A percentile compares a stretch with the other conserved stretches of the same genome.
Conservation (phyloP, 2,329 filamentous ascomycete species). For the Coleophoma eucalyptorum region DNA sequence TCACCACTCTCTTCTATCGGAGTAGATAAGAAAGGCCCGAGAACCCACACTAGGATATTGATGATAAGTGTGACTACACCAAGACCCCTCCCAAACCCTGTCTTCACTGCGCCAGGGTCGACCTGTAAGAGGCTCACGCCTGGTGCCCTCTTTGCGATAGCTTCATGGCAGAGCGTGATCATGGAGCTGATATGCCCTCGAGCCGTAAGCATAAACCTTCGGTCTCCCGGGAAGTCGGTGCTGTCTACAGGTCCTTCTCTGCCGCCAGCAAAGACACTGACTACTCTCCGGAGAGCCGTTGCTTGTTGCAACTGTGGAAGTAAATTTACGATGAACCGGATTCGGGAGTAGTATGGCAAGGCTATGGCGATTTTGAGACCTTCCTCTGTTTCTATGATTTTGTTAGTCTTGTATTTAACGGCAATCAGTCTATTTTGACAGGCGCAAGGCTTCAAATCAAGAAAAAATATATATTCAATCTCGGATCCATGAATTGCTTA, state of each 20-base stretch:
- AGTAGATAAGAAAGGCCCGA: slow-evolving; percentile 2
- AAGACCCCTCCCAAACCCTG: slow-evolving; percentile 20
- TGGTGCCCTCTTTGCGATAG: slow-evolving; percentile 39
- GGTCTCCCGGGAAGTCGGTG: slow-evolving; percentile 36
- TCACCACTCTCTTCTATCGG: slow-evolving; percentile 26
- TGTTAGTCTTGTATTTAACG: background rate
- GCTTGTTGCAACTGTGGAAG: slow-evolving; percentile 49
- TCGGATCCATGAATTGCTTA: too few relatives aligned
- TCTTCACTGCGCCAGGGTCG: slow-evolving; percentile 39
- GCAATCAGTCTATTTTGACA: too few relatives aligned
- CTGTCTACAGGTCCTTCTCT: slow-evolving; percentile 44
- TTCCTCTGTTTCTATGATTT: slow-evolving; percentile 39
- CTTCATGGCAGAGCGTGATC: slow-evolving; percentile 41
- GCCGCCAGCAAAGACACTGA: slow-evolving; percentile 45
- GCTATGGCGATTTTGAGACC: slow-evolving; percentile 44
- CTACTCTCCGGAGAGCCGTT: slow-evolving; percentile 41
- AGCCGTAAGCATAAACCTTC: slow-evolving; percentile 26
- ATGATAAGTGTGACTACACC: background rate
- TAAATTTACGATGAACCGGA: slow-evolving; percentile 50
- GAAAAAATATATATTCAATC: background rate
- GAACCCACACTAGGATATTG: background rate
- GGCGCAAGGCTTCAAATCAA: too few relatives aligned
- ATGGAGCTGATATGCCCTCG: slow-evolving; percentile 43
- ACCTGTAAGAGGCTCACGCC: slow-evolving; percentile 43
- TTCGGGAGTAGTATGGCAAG: slow-evolving; percentile 50